Evolutionary conservation across 2,329 filamentous ascomycete genomes (phyloP).

Genomic region (Parastagonospora nodorum): DNA sequence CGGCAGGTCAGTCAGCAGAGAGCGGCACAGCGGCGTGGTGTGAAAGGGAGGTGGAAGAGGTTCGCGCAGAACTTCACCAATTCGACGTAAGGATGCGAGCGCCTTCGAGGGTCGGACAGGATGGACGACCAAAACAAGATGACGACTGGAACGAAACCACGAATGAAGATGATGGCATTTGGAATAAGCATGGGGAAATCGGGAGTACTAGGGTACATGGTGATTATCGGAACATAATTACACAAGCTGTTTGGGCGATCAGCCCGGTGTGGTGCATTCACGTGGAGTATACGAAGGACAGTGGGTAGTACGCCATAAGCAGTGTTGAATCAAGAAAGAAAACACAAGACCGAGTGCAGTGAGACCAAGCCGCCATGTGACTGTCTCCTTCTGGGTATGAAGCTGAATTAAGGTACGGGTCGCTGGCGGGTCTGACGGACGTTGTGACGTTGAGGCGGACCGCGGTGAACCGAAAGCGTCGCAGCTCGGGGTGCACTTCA

Average conservation of each 20-base stretch:
- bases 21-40: slow-evolving; percentile 22
- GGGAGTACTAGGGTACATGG: neutral
- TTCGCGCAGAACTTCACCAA: slow-evolving; percentile 28
- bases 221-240: neutral
- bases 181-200: neutral
- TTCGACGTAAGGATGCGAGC: neutral
- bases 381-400: too few relatives aligned
- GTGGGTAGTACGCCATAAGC: too few relatives aligned
- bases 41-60: slow-evolving; percentile 36
- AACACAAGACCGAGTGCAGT: too few relatives aligned
- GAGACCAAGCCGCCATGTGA: too few relatives aligned
- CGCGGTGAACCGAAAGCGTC: slow-evolving; percentile 35
- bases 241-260: too few relatives aligned
- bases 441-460: slow-evolving; percentile 13
- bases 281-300: too few relatives aligned
- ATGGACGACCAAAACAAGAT: neutral
- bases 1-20: slow-evolving; percentile 33
- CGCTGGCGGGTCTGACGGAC: neutral
- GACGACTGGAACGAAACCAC: neutral
- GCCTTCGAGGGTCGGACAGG: neutral
- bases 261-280: too few relatives aligned
- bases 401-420: too few relatives aligned
- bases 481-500: slow-evolving; percentile 23
- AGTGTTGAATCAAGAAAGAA: too few relatives aligned
- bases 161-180: neutral